Evolutionary conservation across 768 basidiomycete genomes (phyloP).

Genomic region (Mycena chlorophos): DNA sequence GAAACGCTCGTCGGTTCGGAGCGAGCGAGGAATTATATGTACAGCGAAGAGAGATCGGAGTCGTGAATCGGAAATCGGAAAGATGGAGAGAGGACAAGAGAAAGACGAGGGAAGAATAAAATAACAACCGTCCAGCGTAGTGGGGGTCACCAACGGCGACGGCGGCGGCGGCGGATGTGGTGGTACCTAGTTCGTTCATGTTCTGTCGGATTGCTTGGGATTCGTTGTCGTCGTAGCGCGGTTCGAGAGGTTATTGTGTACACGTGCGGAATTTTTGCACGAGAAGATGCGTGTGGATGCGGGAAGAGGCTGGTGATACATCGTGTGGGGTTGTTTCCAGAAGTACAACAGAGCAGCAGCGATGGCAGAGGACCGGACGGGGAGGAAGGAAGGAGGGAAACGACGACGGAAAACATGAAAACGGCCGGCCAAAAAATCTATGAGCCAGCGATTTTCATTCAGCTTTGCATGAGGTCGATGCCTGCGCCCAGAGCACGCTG

Average conservation of each 20-base stretch:
- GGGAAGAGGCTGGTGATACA: conserved; percentile 39
- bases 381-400: conserved; percentile 1
- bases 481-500: conserved; percentile 38
- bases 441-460: conserved; percentile 7
- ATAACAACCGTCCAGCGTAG: conserved; percentile 5
- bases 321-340: conserved; percentile 33
- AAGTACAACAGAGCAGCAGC: conserved; percentile 13
- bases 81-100: background rate
- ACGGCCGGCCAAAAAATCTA: background rate
- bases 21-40: background rate
- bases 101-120: background rate
- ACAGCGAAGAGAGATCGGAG: background rate
- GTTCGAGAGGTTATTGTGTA: background rate
- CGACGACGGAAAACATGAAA: background rate
- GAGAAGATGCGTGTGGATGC: background rate
- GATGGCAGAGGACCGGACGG: no score
- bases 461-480: conserved; percentile 47
- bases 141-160: no score
- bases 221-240: no score
- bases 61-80: background rate
- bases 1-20: background rate
- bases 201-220: background rate
- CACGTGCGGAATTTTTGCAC: background rate
- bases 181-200: background rate
- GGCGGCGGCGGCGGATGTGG: background rate